Conservation (phyloP, 441 rosid species). For the Populus hybrid region DNA sequence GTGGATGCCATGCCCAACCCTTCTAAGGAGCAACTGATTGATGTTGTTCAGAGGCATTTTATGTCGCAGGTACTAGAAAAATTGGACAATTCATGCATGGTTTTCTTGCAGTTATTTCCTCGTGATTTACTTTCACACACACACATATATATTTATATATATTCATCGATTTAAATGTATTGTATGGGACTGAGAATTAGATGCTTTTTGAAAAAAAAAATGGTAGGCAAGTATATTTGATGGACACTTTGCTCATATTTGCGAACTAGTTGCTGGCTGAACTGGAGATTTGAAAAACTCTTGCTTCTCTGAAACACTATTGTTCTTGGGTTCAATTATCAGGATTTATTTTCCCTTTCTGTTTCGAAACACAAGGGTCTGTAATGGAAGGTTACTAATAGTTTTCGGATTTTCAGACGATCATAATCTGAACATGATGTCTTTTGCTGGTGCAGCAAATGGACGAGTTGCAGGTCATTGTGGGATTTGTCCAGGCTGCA, state of each 20-base stretch:
- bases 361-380: not conserved
- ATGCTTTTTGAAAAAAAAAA: not conserved
- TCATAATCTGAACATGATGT: not conserved
- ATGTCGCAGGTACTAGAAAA: slow-evolving; percentile 71
- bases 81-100: not conserved
- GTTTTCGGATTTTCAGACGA: not conserved
- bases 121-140: not conserved
- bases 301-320: not conserved
- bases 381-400: not conserved
- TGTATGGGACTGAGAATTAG: not conserved
- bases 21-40: slow-evolving; percentile 77
- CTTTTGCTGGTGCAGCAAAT: slow-evolving; percentile 51
- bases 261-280: not conserved
- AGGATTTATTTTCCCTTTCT: not conserved
- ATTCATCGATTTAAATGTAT: not conserved
- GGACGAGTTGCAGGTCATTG: slow-evolving; percentile 97
- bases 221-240: not conserved
- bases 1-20: slow-evolving; percentile 83
- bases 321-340: not conserved
- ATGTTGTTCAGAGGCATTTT: slow-evolving; percentile 86
- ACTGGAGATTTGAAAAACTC: not conserved
- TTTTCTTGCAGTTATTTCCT: not conserved
- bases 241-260: not conserved
- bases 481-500: slow-evolving; percentile 91
- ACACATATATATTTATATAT: not conserved